Conservation (phyloP, 345 rosid genomes). For the Populus deltoides region DNA sequence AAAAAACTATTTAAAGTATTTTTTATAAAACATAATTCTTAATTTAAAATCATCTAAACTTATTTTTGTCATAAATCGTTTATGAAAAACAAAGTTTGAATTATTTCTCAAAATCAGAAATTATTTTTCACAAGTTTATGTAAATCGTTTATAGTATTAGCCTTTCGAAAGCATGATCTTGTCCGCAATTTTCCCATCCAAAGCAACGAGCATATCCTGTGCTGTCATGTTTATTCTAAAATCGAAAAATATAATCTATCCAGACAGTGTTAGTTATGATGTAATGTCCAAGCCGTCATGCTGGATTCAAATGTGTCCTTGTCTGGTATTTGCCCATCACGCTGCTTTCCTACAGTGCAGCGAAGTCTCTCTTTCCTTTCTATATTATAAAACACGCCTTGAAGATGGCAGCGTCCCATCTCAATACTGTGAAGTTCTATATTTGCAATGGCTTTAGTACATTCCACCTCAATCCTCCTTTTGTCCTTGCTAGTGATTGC, state of each 20-base stretch:
- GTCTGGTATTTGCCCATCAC: neutral
- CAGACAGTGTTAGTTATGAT: neutral
- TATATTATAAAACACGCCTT: neutral
- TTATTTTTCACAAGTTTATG: too few relatives aligned
- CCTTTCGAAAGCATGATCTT: neutral
- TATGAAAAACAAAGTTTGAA: too few relatives aligned
- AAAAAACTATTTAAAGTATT: too few relatives aligned
- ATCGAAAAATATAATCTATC: neutral
- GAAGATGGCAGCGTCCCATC: neutral
- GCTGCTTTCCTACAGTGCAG: neutral
- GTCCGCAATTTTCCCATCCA: neutral
- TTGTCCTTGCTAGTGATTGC: conserved; percentile 19
- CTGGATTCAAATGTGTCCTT: neutral
- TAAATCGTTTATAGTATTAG: neutral
- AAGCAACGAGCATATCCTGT: too few relatives aligned
- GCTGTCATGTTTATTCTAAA: too few relatives aligned
- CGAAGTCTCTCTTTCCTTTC: neutral
- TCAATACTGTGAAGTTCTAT: neutral
- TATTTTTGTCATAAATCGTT: too few relatives aligned
- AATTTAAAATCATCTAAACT: too few relatives aligned
- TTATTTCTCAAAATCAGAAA: too few relatives aligned
- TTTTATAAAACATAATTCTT: too few relatives aligned
- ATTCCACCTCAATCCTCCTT: conserved; percentile 24
- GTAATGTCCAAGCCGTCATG: neutral
- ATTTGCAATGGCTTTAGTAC: conserved; percentile 13